phyloP scores from a whole-genome alignment of 441 rosid genomes.

The Gossypium gossypioides region DNA sequence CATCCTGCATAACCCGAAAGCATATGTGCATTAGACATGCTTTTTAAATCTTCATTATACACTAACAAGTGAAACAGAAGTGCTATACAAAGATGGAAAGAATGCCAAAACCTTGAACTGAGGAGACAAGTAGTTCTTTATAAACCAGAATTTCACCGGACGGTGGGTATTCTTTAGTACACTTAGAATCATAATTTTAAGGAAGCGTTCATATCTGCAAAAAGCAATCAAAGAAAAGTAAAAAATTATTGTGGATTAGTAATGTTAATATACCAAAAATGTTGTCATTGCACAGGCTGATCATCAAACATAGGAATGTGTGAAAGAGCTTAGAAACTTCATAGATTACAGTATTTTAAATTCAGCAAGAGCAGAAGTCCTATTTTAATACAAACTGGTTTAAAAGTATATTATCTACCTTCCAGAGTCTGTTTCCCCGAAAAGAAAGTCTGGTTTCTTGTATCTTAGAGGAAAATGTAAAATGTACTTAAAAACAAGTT shows the following conservation, averaged over 20 bases:
- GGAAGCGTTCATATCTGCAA: conserved; percentile 92
- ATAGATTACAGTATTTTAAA: background rate
- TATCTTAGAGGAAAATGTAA: too few relatives aligned
- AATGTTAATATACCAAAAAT: background rate
- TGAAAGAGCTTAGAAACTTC: background rate
- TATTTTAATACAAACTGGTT: too few relatives aligned
- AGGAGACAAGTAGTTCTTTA: conserved; percentile 97
- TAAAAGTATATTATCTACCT: too few relatives aligned
- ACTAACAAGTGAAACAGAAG: background rate
- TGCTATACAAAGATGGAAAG: background rate
- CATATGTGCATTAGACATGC: conserved; percentile 9
- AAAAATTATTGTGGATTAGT: background rate
- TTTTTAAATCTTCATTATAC: background rate
- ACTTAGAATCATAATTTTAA: conserved; percentile 72
- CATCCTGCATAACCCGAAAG: conserved; percentile 49
- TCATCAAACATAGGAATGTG: background rate
- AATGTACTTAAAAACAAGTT: too few relatives aligned
- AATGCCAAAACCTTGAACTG: conserved; percentile 72
- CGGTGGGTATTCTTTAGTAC: conserved; percentile 89
- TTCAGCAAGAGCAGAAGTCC: background rate
- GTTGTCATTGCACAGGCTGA: background rate
- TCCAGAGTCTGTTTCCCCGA: too few relatives aligned
- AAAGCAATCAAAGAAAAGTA: conserved; percentile 5
- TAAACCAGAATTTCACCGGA: conserved; percentile 98
- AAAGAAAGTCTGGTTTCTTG: too few relatives aligned